These are phyloP conservation scores for Podospora pseudoanserina DNA, from an alignment of 495 filamentous ascomycete species.

Conservation along the genomic window DNA sequence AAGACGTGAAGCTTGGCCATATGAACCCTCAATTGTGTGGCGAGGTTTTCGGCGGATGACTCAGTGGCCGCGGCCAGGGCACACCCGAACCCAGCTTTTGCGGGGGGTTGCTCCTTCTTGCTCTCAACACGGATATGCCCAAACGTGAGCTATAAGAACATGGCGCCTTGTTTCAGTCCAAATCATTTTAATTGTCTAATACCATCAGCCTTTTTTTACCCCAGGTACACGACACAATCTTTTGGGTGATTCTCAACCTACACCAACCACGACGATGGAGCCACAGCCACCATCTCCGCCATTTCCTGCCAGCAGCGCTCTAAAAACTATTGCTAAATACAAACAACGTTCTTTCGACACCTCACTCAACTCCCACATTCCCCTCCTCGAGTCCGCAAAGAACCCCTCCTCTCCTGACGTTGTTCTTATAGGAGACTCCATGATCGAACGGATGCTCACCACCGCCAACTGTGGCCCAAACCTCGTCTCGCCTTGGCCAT, in stretches of 20 bases:
- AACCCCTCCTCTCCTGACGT: conserved; percentile 11
- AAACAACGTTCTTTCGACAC: conserved; percentile 25
- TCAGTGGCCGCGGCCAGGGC: neutral
- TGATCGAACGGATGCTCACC: conserved; percentile 32
- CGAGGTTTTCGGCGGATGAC: neutral
- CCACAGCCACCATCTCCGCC: neutral
- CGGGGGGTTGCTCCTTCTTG: no score
- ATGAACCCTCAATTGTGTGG: neutral
- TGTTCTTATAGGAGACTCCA: conserved; percentile 32
- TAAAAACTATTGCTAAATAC: conserved; percentile 15
- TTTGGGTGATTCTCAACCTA: no score
- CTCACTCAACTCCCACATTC: conserved; percentile 18
- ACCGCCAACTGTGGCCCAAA: conserved; percentile 21
- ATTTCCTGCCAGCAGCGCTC: neutral
- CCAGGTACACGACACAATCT: no score
- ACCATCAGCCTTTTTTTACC: no score
- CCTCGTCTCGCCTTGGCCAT: conserved; percentile 22
- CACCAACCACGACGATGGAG: neutral
- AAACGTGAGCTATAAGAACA: no score
- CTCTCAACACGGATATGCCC: no score
- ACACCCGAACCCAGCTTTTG: no score
- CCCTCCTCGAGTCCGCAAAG: conserved; percentile 16
- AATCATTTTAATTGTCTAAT: no score
- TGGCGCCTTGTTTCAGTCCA: no score
- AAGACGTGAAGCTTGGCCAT: no score